phyloP scores from a whole-genome alignment of 495 filamentous ascomycete species.

The Durotheca rogersii region DNA sequence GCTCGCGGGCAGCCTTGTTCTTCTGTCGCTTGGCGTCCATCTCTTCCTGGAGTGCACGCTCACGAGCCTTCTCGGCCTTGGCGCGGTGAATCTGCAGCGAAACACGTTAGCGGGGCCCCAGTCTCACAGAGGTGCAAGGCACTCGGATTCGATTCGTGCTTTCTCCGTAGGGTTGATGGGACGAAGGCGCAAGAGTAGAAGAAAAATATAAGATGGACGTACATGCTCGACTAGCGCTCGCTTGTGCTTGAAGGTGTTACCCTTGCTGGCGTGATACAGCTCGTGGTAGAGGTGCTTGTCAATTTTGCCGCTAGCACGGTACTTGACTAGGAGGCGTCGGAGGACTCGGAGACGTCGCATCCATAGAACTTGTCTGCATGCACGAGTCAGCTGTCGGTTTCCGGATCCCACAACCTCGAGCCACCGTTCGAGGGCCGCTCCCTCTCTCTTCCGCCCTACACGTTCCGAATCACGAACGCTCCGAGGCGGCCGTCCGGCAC shows the following conservation, averaged over 20 bases:
- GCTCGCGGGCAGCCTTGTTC: slow-evolving; percentile 99
- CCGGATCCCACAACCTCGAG: too few relatives aligned
- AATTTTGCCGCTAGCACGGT: slow-evolving; percentile 99
- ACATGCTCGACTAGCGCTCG: slow-evolving; percentile 98
- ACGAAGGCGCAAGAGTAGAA: slow-evolving; percentile 1
- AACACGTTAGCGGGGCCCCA: slow-evolving; percentile 7
- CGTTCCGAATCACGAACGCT: neutral
- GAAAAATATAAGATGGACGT: slow-evolving; percentile 54
- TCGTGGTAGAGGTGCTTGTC: slow-evolving; percentile 99
- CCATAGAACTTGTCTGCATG: slow-evolving; percentile 86
- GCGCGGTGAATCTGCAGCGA: slow-evolving; percentile 91
- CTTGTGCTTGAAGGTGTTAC: slow-evolving; percentile 99
- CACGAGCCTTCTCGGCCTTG: slow-evolving; percentile 97
- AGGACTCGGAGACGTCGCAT: slow-evolving; percentile 99
- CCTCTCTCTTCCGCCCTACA: neutral
- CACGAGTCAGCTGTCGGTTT: slow-evolving; percentile 1
- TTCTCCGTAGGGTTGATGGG: too few relatives aligned
- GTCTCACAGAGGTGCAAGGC: too few relatives aligned
- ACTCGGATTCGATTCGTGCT: too few relatives aligned
- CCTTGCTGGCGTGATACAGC: slow-evolving; percentile 99
- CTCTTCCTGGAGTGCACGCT: slow-evolving; percentile 93
- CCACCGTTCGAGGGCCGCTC: neutral
- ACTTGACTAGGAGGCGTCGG: slow-evolving; percentile 97
- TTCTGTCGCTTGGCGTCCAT: slow-evolving; percentile 99
- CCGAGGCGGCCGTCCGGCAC: neutral